phyloP scores from a whole-genome alignment of 345 rosid genomes.

The Rhizophora mangle region DNA sequence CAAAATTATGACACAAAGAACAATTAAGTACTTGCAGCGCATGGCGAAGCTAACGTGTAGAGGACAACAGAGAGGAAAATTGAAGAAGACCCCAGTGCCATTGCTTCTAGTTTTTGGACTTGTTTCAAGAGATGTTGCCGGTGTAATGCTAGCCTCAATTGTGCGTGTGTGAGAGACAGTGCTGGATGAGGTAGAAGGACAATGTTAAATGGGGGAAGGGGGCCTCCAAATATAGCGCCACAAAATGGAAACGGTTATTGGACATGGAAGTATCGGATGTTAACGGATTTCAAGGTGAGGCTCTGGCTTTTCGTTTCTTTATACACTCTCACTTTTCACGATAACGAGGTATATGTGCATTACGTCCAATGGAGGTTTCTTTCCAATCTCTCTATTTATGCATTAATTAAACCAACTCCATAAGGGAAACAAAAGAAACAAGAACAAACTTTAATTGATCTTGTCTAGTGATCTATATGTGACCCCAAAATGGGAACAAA shows the following conservation, averaged over 20 bases:
- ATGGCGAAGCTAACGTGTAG: slow-evolving; percentile 21
- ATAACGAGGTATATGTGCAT: slow-evolving; percentile 47
- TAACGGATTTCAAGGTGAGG: background rate
- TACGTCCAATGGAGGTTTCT: slow-evolving; percentile 47
- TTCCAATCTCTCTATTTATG: slow-evolving; percentile 12
- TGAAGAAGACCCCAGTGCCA: slow-evolving; percentile 27
- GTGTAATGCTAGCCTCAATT: no score
- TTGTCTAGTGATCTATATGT: no score
- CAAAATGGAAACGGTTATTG: slow-evolving; percentile 5
- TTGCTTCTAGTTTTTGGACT: slow-evolving; percentile 10
- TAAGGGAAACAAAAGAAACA: background rate
- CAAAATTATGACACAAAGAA: background rate
- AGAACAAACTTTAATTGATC: background rate
- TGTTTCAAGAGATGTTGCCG: background rate
- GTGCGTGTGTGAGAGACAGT: background rate
- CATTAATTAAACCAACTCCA: background rate
- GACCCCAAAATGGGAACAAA: no score
- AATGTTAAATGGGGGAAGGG: background rate
- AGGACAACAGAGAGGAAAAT: slow-evolving; percentile 28
- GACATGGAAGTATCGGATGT: background rate
- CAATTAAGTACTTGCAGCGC: slow-evolving; percentile 30
- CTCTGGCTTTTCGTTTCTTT: slow-evolving; percentile 5
- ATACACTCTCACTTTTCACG: slow-evolving; percentile 7
- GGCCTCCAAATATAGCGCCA: slow-evolving; percentile 8
- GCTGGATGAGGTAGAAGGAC: background rate